A percentile compares a stretch with the other conserved stretches of the same genome.
These are phyloP conservation scores for Quercus phellos DNA, from an alignment of 331 rosid species.

Conservation along the genomic window DNA sequence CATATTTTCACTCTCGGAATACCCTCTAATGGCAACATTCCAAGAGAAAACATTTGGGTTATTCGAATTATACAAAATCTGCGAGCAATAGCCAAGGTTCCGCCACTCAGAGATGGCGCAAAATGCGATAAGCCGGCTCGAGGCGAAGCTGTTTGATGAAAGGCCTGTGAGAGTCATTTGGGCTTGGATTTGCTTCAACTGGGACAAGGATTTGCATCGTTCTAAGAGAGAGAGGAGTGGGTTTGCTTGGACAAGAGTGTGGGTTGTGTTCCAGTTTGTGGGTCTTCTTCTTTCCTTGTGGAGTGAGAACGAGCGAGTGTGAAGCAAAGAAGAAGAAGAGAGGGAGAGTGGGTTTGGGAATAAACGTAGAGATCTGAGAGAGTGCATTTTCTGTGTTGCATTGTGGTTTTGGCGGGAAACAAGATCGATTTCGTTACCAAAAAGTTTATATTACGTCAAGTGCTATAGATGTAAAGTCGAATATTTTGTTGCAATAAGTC, in stretches of 20 bases:
- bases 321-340: slow-evolving; percentile 9
- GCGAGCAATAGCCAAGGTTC: slow-evolving; percentile 46
- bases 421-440: background rate
- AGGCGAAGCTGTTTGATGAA: slow-evolving; percentile 46
- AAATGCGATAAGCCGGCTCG: slow-evolving; percentile 65
- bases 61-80: slow-evolving; percentile 27
- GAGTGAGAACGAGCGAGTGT: slow-evolving; percentile 27
- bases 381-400: background rate
- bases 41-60: slow-evolving; percentile 59
- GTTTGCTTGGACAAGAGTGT: slow-evolving; percentile 37
- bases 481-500: too few species aligned
- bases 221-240: slow-evolving; percentile 63
- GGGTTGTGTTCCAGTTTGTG: slow-evolving; percentile 55
- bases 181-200: slow-evolving; percentile 71
- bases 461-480: too few species aligned
- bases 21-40: slow-evolving; percentile 69
- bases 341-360: background rate
- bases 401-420: background rate
- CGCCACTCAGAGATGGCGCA: slow-evolving; percentile 63
- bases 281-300: slow-evolving; percentile 36
- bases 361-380: slow-evolving; percentile 14
- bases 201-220: slow-evolving; percentile 48
- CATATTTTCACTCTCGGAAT: slow-evolving; percentile 43
- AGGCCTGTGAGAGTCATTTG: slow-evolving; percentile 59
- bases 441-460: too few species aligned